Percentiles rank a stretch among this genome's conserved stretches.
Conservation (phyloP, 371 early-diverging fungal genomes). For the Apophysomyces ossiformis region DNA sequence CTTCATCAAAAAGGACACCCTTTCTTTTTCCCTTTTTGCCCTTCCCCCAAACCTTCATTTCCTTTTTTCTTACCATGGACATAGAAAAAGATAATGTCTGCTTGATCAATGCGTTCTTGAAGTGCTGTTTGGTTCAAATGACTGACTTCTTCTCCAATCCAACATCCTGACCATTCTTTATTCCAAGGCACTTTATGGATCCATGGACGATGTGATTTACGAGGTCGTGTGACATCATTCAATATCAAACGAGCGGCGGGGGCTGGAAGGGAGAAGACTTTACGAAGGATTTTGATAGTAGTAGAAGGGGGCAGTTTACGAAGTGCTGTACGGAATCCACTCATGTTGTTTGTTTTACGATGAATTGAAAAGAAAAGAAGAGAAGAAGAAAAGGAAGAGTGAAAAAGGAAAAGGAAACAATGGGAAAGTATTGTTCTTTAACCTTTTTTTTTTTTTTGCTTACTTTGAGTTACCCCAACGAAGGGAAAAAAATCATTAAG, state of each 20-base stretch:
- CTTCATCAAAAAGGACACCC: no score
- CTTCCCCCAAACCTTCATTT: background rate
- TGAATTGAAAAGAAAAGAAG: background rate
- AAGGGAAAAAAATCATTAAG: background rate
- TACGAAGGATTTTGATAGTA: constrained; percentile 41
- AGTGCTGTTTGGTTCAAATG: constrained; percentile 30
- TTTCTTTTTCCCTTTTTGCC: background rate
- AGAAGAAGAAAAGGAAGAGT: constrained; percentile 6
- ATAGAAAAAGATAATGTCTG: constrained; percentile 51
- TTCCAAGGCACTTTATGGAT: constrained; percentile 37
- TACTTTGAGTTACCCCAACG: constrained; percentile 9
- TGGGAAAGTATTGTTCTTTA: background rate
- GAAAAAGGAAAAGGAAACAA: constrained; percentile 1
- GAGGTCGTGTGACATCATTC: constrained; percentile 46
- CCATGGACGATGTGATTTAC: constrained; percentile 47
- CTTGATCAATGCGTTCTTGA: constrained; percentile 33
- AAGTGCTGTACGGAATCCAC: constrained; percentile 33
- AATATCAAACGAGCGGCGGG: constrained; percentile 52
- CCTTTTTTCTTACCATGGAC: constrained; percentile 42
- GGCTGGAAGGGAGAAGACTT: constrained; percentile 48
- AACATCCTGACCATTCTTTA: constrained; percentile 52
- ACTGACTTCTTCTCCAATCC: constrained; percentile 50
- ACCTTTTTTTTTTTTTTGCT: no score
- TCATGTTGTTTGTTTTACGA: constrained; percentile 18
- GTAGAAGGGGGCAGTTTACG: constrained; percentile 44